A percentile compares a stretch with the other conserved stretches of the same genome.
phyloP scores from a whole-genome alignment of 2,329 filamentous ascomycete species.

The Fusarium mundagurra region DNA sequence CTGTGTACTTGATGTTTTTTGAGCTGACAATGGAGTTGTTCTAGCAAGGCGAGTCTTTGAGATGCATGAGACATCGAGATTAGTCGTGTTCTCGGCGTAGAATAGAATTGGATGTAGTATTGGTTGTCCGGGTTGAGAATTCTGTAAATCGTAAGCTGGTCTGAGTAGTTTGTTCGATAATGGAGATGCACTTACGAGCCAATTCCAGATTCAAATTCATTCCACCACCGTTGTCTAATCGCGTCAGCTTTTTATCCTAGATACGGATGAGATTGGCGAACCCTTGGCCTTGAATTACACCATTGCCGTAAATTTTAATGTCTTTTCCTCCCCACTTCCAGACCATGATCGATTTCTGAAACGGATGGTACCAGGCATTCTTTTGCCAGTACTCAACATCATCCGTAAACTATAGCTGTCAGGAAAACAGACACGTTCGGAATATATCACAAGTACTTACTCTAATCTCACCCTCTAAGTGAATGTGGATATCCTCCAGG shows the following conservation, averaged over 20 bases:
- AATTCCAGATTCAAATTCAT: slow-evolving; percentile 30
- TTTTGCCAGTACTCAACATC: slow-evolving; percentile 56
- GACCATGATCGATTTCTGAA: slow-evolving; percentile 66
- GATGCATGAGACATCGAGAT: slow-evolving; percentile 65
- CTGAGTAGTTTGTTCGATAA: fast-evolving
- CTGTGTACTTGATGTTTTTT: slow-evolving; percentile 62
- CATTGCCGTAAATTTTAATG: slow-evolving; percentile 67
- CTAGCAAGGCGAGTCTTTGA: slow-evolving; percentile 71
- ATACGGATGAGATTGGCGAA: not conserved
- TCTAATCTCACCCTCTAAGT: slow-evolving; percentile 65
- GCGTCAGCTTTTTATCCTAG: not conserved
- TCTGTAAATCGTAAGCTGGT: not conserved
- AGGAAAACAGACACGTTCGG: fast-evolving
- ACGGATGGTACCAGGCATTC: slow-evolving; percentile 53
- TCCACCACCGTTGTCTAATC: slow-evolving; percentile 33
- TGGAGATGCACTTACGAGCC: slow-evolving; percentile 8
- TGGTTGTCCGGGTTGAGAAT: slow-evolving; percentile 63
- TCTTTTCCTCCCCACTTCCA: slow-evolving; percentile 72
- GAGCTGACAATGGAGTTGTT: slow-evolving; percentile 69
- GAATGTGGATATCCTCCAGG: slow-evolving; percentile 65
- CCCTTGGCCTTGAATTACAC: slow-evolving; percentile 65
- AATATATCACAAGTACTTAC: not conserved
- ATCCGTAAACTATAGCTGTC: slow-evolving; percentile 50
- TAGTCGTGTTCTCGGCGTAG: slow-evolving; percentile 68
- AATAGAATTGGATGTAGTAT: slow-evolving; percentile 69